phyloP scores from a whole-genome alignment of 2,329 filamentous ascomycete species.

The Monilinia vaccinii-corymbosi region DNA sequence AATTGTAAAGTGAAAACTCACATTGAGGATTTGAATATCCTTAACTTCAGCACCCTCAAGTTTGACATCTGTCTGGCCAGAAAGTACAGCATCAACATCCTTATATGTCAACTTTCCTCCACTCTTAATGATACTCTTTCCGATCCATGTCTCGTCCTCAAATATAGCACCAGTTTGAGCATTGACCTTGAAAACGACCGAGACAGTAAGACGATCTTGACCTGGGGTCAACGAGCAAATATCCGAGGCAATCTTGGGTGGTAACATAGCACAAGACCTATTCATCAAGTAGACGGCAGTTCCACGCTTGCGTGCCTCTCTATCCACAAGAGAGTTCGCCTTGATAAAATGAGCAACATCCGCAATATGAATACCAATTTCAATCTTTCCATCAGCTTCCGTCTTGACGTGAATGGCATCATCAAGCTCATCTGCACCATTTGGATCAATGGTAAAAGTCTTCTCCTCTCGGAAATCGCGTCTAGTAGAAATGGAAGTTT shows the following conservation, averaged over 20 bases:
- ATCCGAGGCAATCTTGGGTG: slow-evolving; percentile 74
- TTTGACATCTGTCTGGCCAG: slow-evolving; percentile 50
- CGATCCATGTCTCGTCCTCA: slow-evolving; percentile 87
- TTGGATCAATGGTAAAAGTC: slow-evolving; percentile 86
- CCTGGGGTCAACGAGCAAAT: slow-evolving; percentile 79
- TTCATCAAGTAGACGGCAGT: slow-evolving; percentile 94
- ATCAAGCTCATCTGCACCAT: slow-evolving; percentile 78
- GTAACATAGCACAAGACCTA: slow-evolving; percentile 74
- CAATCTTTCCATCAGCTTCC: slow-evolving; percentile 73
- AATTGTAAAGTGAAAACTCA: slow-evolving; percentile 32
- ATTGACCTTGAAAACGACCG: slow-evolving; percentile 87
- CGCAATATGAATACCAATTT: slow-evolving; percentile 90
- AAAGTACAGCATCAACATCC: slow-evolving; percentile 76
- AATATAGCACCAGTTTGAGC: slow-evolving; percentile 66
- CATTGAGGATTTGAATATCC: slow-evolving; percentile 71
- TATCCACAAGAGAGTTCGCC: slow-evolving; percentile 86
- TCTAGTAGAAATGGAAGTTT: slow-evolving; percentile 61
- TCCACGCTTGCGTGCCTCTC: slow-evolving; percentile 95
- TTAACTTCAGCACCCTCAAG: slow-evolving; percentile 59
- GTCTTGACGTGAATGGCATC: slow-evolving; percentile 90
- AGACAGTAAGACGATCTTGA: slow-evolving; percentile 85
- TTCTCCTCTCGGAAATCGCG: slow-evolving; percentile 86
- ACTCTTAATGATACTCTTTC: slow-evolving; percentile 90
- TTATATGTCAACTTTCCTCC: slow-evolving; percentile 74
- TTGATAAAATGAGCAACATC: slow-evolving; percentile 98